Evolutionary conservation across 177 flowering plant genomes (phyloP).

Genomic region (Telopea speciosissima): DNA sequence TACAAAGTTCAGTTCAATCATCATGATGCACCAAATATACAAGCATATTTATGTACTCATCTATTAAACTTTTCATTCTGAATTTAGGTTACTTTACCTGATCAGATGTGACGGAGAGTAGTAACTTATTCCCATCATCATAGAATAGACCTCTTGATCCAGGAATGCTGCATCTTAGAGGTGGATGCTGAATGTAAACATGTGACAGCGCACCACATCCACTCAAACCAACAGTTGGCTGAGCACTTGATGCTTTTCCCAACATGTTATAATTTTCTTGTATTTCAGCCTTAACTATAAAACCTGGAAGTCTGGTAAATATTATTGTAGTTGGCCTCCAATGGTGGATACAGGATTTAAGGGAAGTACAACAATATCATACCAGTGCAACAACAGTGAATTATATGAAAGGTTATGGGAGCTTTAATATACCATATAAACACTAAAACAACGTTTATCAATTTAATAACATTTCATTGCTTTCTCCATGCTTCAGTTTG

Average conservation of each 20-base stretch:
- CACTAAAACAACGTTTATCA: background rate
- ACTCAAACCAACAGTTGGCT: conserved; percentile 39
- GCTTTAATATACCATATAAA: background rate
- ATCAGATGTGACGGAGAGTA: conserved; percentile 51
- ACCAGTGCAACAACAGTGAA: background rate
- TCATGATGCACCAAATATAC: background rate
- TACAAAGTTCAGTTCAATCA: background rate
- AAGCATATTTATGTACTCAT: background rate
- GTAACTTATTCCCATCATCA: conserved; percentile 82
- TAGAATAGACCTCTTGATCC: conserved; percentile 65
- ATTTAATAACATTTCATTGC: background rate
- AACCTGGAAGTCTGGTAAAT: background rate
- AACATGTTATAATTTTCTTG: conserved; percentile 36
- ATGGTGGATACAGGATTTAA: background rate
- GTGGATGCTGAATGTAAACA: conserved; percentile 77
- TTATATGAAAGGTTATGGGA: background rate
- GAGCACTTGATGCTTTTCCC: conserved; percentile 54
- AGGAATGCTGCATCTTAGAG: conserved; percentile 54
- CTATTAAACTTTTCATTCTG: too few relatives aligned
- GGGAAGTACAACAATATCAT: background rate
- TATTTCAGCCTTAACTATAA: conserved; percentile 4
- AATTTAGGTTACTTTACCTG: conserved; percentile 41
- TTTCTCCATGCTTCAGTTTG: background rate
- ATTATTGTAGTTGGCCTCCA: background rate
- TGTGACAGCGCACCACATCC: conserved; percentile 86